Percentiles rank a stretch among this genome's conserved stretches.
Conservation (phyloP, 306 rosid genomes). For the Trichosanthes cucumerina region DNA sequence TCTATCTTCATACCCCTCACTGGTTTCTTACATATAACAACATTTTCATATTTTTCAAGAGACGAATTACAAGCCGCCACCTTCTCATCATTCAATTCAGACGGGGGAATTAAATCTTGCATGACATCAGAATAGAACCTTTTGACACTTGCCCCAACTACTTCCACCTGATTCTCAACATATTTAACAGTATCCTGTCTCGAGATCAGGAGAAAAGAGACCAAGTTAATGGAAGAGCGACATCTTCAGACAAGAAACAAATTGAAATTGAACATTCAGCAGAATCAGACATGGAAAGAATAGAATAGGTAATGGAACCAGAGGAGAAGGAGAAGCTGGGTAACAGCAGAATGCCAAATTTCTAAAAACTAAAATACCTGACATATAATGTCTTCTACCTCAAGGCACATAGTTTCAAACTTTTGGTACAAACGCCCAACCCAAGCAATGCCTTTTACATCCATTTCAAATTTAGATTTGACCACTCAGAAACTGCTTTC, state of each 20-base stretch:
- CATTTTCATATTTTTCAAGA: constrained; percentile 20
- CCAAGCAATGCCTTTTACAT: constrained; percentile 61
- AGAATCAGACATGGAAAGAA: background rate
- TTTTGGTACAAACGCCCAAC: constrained; percentile 56
- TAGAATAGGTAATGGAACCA: background rate
- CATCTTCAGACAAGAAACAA: background rate
- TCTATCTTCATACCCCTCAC: constrained; percentile 20
- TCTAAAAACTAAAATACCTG: constrained; percentile 36
- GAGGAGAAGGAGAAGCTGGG: background rate
- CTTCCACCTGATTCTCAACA: constrained; percentile 71
- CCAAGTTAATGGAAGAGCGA: background rate
- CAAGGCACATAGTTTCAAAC: constrained; percentile 73
- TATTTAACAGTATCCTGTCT: constrained; percentile 60
- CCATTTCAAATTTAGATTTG: constrained; percentile 33
- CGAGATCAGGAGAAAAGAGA: constrained; percentile 7
- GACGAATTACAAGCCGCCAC: constrained; percentile 20
- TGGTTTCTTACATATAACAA: constrained; percentile 21
- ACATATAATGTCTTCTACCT: constrained; percentile 56
- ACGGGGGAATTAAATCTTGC: constrained; percentile 53
- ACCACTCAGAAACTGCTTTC: constrained; percentile 3
- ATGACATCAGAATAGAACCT: constrained; percentile 56
- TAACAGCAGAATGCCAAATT: background rate
- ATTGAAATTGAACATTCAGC: background rate
- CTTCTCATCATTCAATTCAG: constrained; percentile 29
- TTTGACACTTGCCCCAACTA: constrained; percentile 63